phyloP scores from a whole-genome alignment of 805 yeast species.

The Candida taoyuanica region DNA sequence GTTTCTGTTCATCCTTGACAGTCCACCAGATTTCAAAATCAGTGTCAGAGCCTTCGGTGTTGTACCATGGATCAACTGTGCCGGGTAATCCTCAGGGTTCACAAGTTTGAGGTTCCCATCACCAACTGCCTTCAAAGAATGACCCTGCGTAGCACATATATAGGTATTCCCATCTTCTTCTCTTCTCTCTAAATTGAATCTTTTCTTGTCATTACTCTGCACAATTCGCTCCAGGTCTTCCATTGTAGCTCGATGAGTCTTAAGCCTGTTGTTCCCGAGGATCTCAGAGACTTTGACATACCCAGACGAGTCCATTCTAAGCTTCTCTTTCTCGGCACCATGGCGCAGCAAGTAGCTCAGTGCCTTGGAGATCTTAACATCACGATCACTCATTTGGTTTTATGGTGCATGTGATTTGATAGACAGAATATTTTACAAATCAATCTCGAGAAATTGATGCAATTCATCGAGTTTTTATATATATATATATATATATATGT shows the following conservation, averaged over 20 bases:
- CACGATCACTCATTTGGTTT: constrained; percentile 30
- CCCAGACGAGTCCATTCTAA: constrained; percentile 64
- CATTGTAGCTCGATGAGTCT: constrained; percentile 47
- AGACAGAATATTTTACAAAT: too few relatives aligned
- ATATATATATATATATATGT: too few relatives aligned
- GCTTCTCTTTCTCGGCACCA: constrained; percentile 65
- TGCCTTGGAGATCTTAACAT: constrained; percentile 60
- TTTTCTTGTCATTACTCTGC: constrained; percentile 57
- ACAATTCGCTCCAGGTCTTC: constrained; percentile 63
- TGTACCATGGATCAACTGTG: constrained; percentile 77
- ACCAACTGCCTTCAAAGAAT: constrained; percentile 49
- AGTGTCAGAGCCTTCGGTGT: constrained; percentile 39
- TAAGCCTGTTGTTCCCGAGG: constrained; percentile 53
- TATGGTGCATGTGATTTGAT: neutral
- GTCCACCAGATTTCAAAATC: constrained; percentile 51
- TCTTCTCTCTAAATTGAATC: constrained; percentile 48
- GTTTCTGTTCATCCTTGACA: constrained; percentile 67
- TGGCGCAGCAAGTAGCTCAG: constrained; percentile 81
- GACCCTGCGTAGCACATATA: constrained; percentile 95
- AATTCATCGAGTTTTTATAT: too few relatives aligned
- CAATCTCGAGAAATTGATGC: too few relatives aligned
- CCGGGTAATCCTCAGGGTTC: constrained; percentile 42
- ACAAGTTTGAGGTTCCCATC: constrained; percentile 39
- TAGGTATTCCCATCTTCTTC: constrained; percentile 26
- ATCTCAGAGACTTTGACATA: constrained; percentile 53